Percentiles rank a stretch among this genome's conserved stretches.
Evolutionary conservation across 1,284 basidiomycete genomes (phyloP).

Genomic region (Papiliotrema terrestris): DNA sequence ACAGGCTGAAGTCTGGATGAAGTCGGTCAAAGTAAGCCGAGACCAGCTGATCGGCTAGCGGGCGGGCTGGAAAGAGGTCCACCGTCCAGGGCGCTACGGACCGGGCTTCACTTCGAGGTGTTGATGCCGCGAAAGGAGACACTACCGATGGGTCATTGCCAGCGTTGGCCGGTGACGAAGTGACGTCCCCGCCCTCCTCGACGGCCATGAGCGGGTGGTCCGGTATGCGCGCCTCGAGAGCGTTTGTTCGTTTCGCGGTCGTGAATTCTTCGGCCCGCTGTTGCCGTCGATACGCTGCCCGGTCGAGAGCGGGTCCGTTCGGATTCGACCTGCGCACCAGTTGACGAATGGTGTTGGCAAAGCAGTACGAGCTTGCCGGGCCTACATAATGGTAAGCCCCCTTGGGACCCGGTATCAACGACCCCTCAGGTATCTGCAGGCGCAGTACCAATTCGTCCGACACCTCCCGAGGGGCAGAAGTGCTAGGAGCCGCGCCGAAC

Average conservation of each 20-base stretch:
- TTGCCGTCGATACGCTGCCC: background rate
- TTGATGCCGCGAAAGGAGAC: too few species aligned
- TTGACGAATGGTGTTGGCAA: conserved; percentile 6
- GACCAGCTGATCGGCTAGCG: conserved; percentile 6
- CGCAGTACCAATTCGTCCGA: background rate
- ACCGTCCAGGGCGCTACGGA: too few species aligned
- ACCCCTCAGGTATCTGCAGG: conserved; percentile 9
- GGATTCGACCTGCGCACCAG: conserved; percentile 1
- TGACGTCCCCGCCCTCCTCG: background rate
- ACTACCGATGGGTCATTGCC: background rate
- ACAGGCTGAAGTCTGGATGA: conserved; percentile 14
- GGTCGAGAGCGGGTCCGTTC: background rate
- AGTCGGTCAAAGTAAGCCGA: conserved; percentile 17
- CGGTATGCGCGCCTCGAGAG: conserved; percentile 6
- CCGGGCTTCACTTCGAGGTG: background rate
- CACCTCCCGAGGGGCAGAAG: background rate
- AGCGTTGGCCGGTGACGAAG: background rate
- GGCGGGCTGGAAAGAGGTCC: too few species aligned
- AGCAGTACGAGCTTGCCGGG: conserved; percentile 6
- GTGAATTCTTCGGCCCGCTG: conserved; percentile 6
- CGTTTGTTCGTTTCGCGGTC: background rate
- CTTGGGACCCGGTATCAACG: conserved; percentile 7
- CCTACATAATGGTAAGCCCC: conserved; percentile 15
- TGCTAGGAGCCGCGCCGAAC: too few species aligned
- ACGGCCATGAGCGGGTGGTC: conserved; percentile 1